Base-by-base conservation (phyloP, 306 rosid genomes). In the Acacia confusa region DNA sequence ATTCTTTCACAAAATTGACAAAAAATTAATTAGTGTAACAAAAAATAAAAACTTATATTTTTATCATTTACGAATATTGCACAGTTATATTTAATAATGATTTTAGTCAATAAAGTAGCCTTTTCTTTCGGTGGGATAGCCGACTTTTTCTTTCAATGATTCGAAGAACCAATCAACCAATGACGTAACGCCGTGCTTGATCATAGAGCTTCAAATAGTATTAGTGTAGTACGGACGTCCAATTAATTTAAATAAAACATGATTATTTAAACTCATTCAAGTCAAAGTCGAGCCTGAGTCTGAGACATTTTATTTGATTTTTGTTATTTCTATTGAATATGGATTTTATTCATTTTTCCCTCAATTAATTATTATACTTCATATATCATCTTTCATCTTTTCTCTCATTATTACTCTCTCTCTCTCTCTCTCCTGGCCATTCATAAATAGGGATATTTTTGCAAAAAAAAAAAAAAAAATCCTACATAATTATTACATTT, bases 161-260 rank as follows among this genome's bases (percentile, higher is more conserved):
- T 82, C 74, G 67, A 82, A 71, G 80, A 82, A 61, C 82, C 80
- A 71, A 52, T 47, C 78, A 82, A 61, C 82, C 80, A 71, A 52
- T 47, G 52, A 69, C 34, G 58, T 40, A 55, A 53, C 66, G 43
- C 70, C 72, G 40, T 70, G 48, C 22, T 76, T 83, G 75, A 86
- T 82, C 28, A 82, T 75, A 30, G 20, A 79, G 77, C 9, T 76
- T 82, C 34, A 43, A 79, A 45, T 25, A 78, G 3, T n/a, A n/a
- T n/a, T n/a, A n/a, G n/a, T n/a, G n/a, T 5, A 4, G 9, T 52
- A 44, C 4, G 16, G 11, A 57, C 4, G 12, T 22, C 24, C 32
- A 24, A 58, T 24, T 22, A 9, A 4, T 25, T 25, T 12, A 61
- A 11, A 60, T 27, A 4, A 25, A 25, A 12, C 22, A 61, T 25